These are phyloP conservation scores for Ascomycota sp. DNA, from an alignment of 2,329 filamentous ascomycete species.

Conservation along the genomic window DNA sequence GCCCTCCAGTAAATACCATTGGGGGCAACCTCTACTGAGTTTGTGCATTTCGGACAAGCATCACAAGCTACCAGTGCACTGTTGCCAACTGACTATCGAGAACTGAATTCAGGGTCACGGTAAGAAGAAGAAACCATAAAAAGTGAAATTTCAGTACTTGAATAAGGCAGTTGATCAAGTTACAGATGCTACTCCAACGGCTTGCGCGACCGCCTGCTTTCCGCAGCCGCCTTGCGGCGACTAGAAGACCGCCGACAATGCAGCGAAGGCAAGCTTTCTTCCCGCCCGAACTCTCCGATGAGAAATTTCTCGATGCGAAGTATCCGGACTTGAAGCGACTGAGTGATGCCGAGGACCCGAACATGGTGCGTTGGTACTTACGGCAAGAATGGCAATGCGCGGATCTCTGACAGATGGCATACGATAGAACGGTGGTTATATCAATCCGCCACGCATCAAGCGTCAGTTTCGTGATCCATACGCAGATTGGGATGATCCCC, in stretches of 20 bases:
- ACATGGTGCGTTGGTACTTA: slow-evolving; percentile 30
- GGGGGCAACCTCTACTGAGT: slow-evolving; percentile 6
- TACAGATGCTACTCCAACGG: slow-evolving; percentile 41
- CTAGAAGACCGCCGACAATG: slow-evolving; percentile 28
- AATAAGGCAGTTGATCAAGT: too few relatives aligned
- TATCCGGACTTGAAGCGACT: slow-evolving; percentile 26
- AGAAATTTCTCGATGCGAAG: slow-evolving; percentile 27
- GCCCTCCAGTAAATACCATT: slow-evolving; percentile 4
- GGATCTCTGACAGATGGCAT: not conserved
- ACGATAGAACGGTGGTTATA: slow-evolving; percentile 60
- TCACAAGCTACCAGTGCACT: too few relatives aligned
- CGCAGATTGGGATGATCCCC: slow-evolving; percentile 90
- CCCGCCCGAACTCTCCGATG: slow-evolving; percentile 26
- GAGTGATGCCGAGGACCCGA: slow-evolving; percentile 42
- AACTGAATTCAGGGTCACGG: too few relatives aligned
- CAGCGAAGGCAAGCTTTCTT: slow-evolving; percentile 35
- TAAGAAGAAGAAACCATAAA: too few relatives aligned
- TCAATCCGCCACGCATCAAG: slow-evolving; percentile 63
- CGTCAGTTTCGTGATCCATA: slow-evolving; percentile 85
- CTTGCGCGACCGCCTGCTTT: slow-evolving; percentile 28
- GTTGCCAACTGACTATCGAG: too few relatives aligned
- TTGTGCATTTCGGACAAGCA: too few relatives aligned
- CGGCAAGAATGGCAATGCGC: not conserved
- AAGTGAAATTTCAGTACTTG: too few relatives aligned
- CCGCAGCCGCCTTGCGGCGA: slow-evolving; percentile 22